A percentile compares a stretch with the other conserved stretches of the same genome.
These are phyloP conservation scores for Sporothrix pseudoabietina DNA, from an alignment of 2,329 filamentous ascomycete genomes.

Conservation along the genomic window DNA sequence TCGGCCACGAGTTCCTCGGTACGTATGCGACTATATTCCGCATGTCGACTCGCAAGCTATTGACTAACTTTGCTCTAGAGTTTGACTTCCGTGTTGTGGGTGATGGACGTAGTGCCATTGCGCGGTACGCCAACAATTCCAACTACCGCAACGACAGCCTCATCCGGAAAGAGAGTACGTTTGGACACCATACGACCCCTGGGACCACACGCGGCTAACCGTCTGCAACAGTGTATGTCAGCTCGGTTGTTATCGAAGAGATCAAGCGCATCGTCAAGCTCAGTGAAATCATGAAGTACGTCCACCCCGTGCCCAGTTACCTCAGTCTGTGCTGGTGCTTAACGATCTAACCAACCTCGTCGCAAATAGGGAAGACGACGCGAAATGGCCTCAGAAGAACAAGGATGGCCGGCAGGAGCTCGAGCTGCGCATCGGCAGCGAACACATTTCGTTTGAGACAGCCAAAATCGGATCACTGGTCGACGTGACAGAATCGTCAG, in stretches of 20 bases:
- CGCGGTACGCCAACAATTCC: constrained; percentile 98
- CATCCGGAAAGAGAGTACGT: constrained; percentile 97
- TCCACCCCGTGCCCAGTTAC: background rate
- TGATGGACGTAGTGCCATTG: constrained; percentile 89
- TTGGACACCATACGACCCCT: no score
- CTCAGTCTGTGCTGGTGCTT: background rate
- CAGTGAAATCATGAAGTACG: constrained; percentile 94
- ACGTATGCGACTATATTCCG: constrained; percentile 36
- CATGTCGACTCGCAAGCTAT: constrained; percentile 7
- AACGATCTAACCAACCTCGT: background rate
- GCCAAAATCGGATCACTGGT: constrained; percentile 97
- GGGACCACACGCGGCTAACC: constrained; percentile 21
- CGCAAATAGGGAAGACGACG: constrained; percentile 81
- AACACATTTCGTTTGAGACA: constrained; percentile 99
- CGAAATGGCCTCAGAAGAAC: constrained; percentile 99
- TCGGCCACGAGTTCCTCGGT: constrained; percentile 98
- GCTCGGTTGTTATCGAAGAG: constrained; percentile 83
- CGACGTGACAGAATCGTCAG: constrained; percentile 92
- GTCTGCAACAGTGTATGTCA: constrained; percentile 79
- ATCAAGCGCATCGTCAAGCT: constrained; percentile 97
- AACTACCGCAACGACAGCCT: constrained; percentile 99
- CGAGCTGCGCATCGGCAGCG: constrained; percentile 88
- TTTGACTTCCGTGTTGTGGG: constrained; percentile 94
- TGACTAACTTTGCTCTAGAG: constrained; percentile 58
- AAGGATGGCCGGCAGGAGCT: constrained; percentile 97